Evolutionary conservation across 1,284 basidiomycete genomes (phyloP).

Genomic region (Stygiomarasmius scandens): DNA sequence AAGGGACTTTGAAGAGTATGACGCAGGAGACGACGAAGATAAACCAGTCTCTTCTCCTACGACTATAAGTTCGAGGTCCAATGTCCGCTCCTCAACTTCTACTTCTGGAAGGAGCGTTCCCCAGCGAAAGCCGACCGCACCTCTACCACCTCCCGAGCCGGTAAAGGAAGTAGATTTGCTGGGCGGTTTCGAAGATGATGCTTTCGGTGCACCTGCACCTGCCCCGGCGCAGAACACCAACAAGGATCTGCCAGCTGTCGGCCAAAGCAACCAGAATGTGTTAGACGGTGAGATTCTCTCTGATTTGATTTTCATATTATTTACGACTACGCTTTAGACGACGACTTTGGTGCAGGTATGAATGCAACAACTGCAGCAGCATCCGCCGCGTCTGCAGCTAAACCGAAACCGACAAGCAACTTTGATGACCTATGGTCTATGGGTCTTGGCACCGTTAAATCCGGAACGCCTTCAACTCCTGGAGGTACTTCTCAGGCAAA

Average conservation of each 20-base stretch:
- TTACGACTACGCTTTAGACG: no score
- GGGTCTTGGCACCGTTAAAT: no score
- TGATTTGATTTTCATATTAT: background rate
- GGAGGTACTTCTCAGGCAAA: no score
- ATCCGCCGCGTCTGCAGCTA: constrained; percentile 41
- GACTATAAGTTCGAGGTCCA: constrained; percentile 8
- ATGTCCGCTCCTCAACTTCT: background rate
- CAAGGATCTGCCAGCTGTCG: constrained; percentile 60
- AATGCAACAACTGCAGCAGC: no score
- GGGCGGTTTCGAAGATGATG: constrained; percentile 77
- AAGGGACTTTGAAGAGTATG: constrained; percentile 85
- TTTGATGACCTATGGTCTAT: no score
- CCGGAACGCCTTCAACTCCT: no score
- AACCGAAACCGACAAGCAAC: constrained; percentile 34
- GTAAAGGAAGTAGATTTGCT: constrained; percentile 72
- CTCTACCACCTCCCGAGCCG: constrained; percentile 47
- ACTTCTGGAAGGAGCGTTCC: background rate
- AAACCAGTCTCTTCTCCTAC: constrained; percentile 31
- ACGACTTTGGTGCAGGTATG: constrained; percentile 93
- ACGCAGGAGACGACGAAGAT: constrained; percentile 94
- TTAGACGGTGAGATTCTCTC: constrained; percentile 46
- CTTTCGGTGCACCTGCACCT: constrained; percentile 34
- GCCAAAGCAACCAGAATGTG: constrained; percentile 22
- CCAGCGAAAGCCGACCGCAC: constrained; percentile 33
- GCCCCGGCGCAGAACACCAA: constrained; percentile 36